Base-by-base conservation (phyloP, 2,329 filamentous ascomycete species). In the Proliferodiscus dingleyae region DNA sequence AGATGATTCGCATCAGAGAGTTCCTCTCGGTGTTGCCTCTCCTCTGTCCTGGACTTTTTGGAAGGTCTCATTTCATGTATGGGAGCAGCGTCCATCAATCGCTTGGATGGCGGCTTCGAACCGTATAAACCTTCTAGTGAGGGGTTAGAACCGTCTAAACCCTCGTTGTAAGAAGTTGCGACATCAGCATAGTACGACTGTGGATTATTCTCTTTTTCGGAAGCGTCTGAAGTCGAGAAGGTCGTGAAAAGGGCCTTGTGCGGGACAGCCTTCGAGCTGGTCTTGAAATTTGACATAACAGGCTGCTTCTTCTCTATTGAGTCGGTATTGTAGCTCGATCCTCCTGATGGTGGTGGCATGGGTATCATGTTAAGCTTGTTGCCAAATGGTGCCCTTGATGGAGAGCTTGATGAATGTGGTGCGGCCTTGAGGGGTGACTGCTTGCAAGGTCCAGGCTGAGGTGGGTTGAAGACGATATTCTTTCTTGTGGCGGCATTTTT, bases 71-170 rank as follows among this genome's bases (percentile, higher is more conserved):
- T 74, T 57, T 91, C 86, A 57, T 83, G 83, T 55, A 87, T 80
- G 1, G 84, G 81, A 4, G 84, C 80, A 4, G 86, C 78, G 42
- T 95, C 88, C 65, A 86, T 75, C 34, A 90, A 70, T 56, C 87
- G 81, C 62, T 82, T 82, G 33, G 69, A 68, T 7, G 71, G 67
- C 1, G 71, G 63, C 45, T 78, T 80, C 48, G 71, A 73, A 36
- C 46, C 45, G 46, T 75, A 77, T 51, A 71, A 74, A 41, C 66
- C 71, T 48, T 80, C 75, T 30, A 78, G 61, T 19, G 73, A 71
- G 22, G 79, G 62, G 59, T 71, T 72, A 53, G 74, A 48, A 22
- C 38, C 32, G 16, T 49, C 40, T 13, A 56, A 38, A 19, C 51
- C 45, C 26, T 59, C 51, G 19, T 47, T 33, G 23, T 57, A 59